Conservation (phyloP, 106 monocot species). For the Platanthera guangdongensis region DNA sequence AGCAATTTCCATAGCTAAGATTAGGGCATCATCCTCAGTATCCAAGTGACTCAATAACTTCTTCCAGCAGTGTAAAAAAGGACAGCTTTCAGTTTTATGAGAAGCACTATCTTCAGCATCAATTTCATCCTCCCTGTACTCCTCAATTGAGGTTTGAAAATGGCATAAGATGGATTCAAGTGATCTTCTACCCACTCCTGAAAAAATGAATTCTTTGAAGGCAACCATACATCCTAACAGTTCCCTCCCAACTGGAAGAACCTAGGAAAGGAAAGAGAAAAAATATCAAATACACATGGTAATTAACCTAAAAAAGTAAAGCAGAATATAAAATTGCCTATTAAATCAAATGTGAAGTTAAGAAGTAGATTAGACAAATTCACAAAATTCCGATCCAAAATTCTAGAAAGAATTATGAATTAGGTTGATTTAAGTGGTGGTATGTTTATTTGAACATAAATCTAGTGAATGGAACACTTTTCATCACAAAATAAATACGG, state of each 20-base stretch:
- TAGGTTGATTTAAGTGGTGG: too few relatives aligned
- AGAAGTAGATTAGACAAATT: too few relatives aligned
- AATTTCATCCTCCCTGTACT: constrained; percentile 19
- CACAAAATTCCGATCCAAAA: too few relatives aligned
- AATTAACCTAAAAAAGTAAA: not conserved
- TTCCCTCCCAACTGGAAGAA: constrained; percentile 73
- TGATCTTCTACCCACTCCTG: constrained; percentile 36
- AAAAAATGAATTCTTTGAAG: constrained; percentile 52
- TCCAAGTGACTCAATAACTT: constrained; percentile 44
- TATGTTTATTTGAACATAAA: too few relatives aligned
- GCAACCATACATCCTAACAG: constrained; percentile 62
- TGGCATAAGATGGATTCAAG: constrained; percentile 31
- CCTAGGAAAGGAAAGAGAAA: constrained; percentile 28
- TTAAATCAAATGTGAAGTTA: too few relatives aligned
- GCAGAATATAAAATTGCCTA: too few relatives aligned
- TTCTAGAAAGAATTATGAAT: too few relatives aligned
- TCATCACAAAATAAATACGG: not conserved
- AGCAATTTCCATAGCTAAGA: constrained; percentile 38
- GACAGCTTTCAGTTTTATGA: constrained; percentile 22
- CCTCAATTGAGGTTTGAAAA: constrained; percentile 17
- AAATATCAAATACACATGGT: not conserved
- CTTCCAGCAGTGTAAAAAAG: constrained; percentile 71
- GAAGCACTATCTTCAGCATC: constrained; percentile 10
- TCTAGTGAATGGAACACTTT: too few relatives aligned
- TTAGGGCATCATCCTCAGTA: constrained; percentile 21